A percentile compares a stretch with the other conserved stretches of the same genome.
Evolutionary conservation across 345 rosid species (phyloP).

Genomic region (Geranium brycei): DNA sequence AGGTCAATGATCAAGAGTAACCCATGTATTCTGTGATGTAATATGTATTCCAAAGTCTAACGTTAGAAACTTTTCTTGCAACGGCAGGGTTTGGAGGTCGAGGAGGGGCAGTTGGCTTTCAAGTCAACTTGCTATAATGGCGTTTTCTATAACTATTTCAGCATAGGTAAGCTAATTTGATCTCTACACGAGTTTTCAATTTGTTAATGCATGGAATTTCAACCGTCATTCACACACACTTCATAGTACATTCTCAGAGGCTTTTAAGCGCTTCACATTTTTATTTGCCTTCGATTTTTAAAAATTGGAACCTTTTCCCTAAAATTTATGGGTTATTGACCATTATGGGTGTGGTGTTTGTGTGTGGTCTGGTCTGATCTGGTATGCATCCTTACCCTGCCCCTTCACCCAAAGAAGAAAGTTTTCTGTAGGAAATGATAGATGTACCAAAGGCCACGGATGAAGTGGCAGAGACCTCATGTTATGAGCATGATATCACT

Average conservation of each 20-base stretch:
- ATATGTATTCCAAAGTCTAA: too few species aligned
- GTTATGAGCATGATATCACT: too few species aligned
- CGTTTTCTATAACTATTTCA: conserved; percentile 86
- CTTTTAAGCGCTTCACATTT: neutral
- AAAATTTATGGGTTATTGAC: too few species aligned
- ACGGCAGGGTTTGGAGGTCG: conserved; percentile 47
- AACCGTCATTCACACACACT: neutral
- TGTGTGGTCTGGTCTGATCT: too few species aligned
- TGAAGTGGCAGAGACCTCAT: too few species aligned
- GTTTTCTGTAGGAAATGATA: neutral
- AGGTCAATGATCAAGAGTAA: neutral
- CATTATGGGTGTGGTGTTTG: neutral
- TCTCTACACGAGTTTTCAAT: neutral
- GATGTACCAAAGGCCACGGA: too few species aligned
- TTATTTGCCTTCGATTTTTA: neutral
- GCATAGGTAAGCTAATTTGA: conserved; percentile 49
- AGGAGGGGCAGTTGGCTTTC: conserved; percentile 55
- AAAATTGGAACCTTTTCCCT: neutral
- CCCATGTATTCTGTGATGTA: neutral
- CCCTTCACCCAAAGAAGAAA: neutral
- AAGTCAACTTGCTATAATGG: conserved; percentile 50
- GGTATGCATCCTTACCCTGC: neutral
- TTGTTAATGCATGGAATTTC: neutral
- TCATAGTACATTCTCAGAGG: neutral
- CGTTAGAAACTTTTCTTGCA: conserved; percentile 8